phyloP scores from a whole-genome alignment of 106 monocot genomes.

The Apostasia shenzhenica region DNA sequence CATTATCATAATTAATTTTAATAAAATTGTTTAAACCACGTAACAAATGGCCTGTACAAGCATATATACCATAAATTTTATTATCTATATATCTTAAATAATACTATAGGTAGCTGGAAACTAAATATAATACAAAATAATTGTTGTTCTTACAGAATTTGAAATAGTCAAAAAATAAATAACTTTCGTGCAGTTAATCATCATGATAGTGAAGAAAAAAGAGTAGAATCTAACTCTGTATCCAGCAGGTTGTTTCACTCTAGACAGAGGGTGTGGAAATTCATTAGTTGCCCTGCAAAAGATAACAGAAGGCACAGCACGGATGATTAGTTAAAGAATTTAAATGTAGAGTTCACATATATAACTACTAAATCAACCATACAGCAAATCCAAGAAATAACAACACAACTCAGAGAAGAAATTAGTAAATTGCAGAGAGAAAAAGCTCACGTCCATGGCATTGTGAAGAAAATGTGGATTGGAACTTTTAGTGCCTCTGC shows the following conservation, averaged over 20 bases:
- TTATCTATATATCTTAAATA: too few species aligned
- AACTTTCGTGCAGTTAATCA: too few species aligned
- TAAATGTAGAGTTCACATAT: neutral
- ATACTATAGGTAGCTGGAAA: too few species aligned
- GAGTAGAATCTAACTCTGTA: slow-evolving; percentile 51
- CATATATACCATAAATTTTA: too few species aligned
- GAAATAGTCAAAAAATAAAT: too few species aligned
- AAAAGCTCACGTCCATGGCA: slow-evolving; percentile 97
- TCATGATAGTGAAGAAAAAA: neutral
- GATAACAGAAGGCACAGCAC: neutral
- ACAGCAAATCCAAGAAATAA: neutral
- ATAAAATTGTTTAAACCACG: too few species aligned
- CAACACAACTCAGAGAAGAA: neutral
- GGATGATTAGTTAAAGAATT: neutral
- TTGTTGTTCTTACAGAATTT: too few species aligned
- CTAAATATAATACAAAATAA: too few species aligned
- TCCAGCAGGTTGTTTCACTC: slow-evolving; percentile 82
- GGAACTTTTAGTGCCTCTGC: slow-evolving; percentile 95
- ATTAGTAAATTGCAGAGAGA: neutral
- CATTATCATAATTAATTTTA: too few species aligned
- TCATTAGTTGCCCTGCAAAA: slow-evolving; percentile 84
- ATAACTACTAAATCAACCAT: neutral
- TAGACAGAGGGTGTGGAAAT: slow-evolving; percentile 98
- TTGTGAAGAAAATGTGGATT: slow-evolving; percentile 97
- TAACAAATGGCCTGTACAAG: too few species aligned